Conservation (phyloP, 176 grass and related monocot genomes). For the Raddia distichophylla region DNA sequence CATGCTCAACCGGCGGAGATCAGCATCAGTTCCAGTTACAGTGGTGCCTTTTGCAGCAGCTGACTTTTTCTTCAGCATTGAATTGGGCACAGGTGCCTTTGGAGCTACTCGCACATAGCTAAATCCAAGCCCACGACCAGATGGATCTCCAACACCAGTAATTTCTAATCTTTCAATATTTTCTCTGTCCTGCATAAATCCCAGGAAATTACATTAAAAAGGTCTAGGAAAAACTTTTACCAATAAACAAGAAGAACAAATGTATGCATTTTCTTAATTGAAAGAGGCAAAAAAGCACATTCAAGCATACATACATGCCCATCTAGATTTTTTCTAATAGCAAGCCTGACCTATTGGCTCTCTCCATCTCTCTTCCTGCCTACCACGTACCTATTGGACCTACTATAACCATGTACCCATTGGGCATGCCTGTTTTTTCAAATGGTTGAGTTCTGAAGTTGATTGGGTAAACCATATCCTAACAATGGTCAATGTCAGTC, state of each 20-base stretch:
- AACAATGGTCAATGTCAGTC: neutral
- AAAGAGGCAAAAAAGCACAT: slow-evolving; percentile 13
- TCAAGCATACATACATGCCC: neutral
- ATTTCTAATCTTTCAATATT: slow-evolving; percentile 97
- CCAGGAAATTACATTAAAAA: slow-evolving; percentile 27
- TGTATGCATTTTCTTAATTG: neutral
- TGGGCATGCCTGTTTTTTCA: neutral
- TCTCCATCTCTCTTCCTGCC: neutral
- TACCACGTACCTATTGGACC: neutral
- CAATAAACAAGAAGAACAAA: slow-evolving; percentile 7
- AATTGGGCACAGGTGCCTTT: slow-evolving; percentile 80
- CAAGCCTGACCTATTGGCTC: neutral
- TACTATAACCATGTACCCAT: neutral
- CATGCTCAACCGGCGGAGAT: slow-evolving; percentile 98
- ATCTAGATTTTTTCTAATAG: neutral
- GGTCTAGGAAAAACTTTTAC: neutral
- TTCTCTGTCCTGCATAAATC: slow-evolving; percentile 66
- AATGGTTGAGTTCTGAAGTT: neutral
- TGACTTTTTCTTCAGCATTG: slow-evolving; percentile 76
- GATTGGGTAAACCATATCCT: neutral
- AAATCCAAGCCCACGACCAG: slow-evolving; percentile 92
- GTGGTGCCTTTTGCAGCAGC: slow-evolving; percentile 81
- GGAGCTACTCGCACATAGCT: slow-evolving; percentile 87
- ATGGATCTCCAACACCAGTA: slow-evolving; percentile 89
- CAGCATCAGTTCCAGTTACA: slow-evolving; percentile 97